Evolutionary conservation across 2,329 filamentous ascomycete genomes (phyloP), one percentile per base, ranked within the genome.

Genomic region (Paracamarosporium sp.): DNA sequence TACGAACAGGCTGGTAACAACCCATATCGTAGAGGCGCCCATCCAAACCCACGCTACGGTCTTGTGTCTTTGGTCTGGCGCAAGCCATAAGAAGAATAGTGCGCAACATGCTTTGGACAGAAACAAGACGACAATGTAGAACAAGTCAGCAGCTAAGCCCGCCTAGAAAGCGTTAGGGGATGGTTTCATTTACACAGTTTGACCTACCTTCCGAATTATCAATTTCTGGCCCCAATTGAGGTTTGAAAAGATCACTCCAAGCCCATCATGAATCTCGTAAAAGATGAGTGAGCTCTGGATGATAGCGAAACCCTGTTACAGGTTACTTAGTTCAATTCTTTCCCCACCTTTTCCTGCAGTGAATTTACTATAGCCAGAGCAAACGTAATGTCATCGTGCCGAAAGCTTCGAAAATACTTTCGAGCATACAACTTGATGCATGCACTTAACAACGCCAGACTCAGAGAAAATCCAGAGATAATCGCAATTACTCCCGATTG

Each of bases 401-500:
- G 53, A 28, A 53, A 56, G 8, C 15, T 30, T 3, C 45, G 28
- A 8, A 52, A 36, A 28, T 43, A 44, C 5, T 50, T 53, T 9
- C 55, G 51, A 1, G 44, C 53, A 35, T 57, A 62, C 3, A 62
- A 2, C n/a, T 59, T 54, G 11, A 62, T 52, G 1, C n/a, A 27
- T 11, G 50, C 30, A 30, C 46, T 51, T 15, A 64, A 46, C 25
- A 66, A 41, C 5, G 61, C 27, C 17, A 66, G 28, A 4, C 59
- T 53, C 3, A 64, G 30, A 1, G 59, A 41, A 40, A 66, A 63
- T 5, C 46, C 63, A 1, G 61, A 36, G 1, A 64, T 41, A 27
- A 66, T 64, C 1, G 63, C 63, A 12, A 66, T 59, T 2, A 61
- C 28, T 22, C 61, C 63, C 1, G 38, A 55, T 31, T 63, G 61